phyloP scores from a whole-genome alignment of 176 grass and related monocot species.

The Aegilops umbellulata region DNA sequence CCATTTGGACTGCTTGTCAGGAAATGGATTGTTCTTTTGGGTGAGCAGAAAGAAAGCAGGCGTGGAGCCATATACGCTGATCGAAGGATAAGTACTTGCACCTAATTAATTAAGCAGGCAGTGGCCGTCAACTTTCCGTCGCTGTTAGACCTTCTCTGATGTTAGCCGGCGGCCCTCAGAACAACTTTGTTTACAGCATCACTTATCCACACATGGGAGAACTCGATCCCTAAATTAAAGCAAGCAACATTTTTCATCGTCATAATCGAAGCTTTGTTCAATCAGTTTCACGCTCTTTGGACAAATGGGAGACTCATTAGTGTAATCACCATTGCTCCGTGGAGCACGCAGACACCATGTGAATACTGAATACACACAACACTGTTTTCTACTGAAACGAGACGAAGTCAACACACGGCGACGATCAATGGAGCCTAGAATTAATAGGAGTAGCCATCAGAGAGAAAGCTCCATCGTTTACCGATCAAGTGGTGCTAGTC shows the following conservation, averaged over 20 bases:
- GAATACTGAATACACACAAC: background rate
- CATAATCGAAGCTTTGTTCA: no score
- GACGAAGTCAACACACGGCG: background rate
- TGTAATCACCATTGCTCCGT: background rate
- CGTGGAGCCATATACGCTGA: background rate
- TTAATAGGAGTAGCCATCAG: background rate
- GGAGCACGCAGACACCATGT: background rate
- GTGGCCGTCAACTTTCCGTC: background rate
- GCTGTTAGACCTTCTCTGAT: background rate
- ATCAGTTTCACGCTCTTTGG: no score
- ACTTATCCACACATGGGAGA: conserved; percentile 20
- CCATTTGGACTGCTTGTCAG: background rate
- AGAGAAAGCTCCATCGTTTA: background rate
- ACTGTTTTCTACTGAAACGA: background rate
- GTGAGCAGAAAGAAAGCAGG: background rate
- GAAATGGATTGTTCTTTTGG: background rate
- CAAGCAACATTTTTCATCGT: no score
- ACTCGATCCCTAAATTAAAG: no score
- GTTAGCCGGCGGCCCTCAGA: background rate
- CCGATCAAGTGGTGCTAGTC: background rate
- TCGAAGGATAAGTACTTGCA: background rate
- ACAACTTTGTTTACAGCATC: background rate
- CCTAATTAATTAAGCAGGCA: conserved; percentile 12
- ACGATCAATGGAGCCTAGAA: no score
- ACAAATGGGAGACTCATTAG: no score